Base-by-base conservation (phyloP, 495 filamentous ascomycete species). In the Penicillium lagena region DNA sequence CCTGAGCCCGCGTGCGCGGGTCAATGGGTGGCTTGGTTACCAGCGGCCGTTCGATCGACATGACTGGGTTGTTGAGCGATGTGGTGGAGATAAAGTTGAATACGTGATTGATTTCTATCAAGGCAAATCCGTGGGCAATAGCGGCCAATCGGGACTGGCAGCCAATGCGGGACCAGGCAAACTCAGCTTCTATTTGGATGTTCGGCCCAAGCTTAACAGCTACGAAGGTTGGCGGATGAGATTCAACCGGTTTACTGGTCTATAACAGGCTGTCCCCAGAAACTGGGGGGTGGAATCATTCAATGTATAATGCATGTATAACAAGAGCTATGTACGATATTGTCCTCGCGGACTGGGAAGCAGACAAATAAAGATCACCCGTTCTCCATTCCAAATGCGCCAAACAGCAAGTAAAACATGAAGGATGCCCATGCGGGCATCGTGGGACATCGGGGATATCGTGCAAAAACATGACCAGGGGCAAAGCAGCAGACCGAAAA, bases 61-160 rank as follows among this genome's bases (percentile, higher is more conserved):
- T 58, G 93, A 98, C 66, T 97, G 93, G 93, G 85, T 95, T 12
- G 83, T 98, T 9, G 90, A 97, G 63, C 72, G 93, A 45, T 96
- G 93, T 47, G 67, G 53, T 52, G 91, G 90, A n/a, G 84, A 80
- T 52, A 75, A 75, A 52, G 67, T 98, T 34, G 93, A 96, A 58
- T 98, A 98, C 60, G 82, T 98, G 22, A 98, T 98, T 64, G 93
- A 98, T 67, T 98, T 97, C 61, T 98, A 98, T 62, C 79, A 85
- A 29, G 93, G 93, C 0, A 87, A 83, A 51, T 56, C 64, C 12
- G 50, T 59, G 3, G 60, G 45, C 22, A 50, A 42, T 35, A 56
- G 27, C 17, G 47, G 39, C 12, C 40, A 46, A 10, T 28, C 56
- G 2, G 70, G 68, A 6, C 45, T 73, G 45, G 57, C 67, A 17